Evolutionary conservation across 306 rosid genomes (phyloP), one percentile per base, ranked within the genome.

Genomic region (Rosa chinensis): DNA sequence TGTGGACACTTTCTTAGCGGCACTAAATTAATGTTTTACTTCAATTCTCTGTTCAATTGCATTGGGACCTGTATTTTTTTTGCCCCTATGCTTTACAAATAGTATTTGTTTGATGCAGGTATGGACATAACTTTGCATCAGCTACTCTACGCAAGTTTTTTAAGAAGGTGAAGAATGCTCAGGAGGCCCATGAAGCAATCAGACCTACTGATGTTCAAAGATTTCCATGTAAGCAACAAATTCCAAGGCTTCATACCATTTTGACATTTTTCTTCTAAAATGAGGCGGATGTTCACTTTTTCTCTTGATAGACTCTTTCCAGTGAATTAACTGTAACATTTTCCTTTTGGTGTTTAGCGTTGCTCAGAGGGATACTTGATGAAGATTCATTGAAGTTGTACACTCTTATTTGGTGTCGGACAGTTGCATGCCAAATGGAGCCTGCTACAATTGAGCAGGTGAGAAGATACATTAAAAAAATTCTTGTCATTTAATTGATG

Each of bases 131-230:
- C 74, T 93, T 89, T 88, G 96, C 77, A 66, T 62, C 96, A 66
- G 89, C 56, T 55, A 86, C 75, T 86, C 77, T 88, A 43, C 90
- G 87, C 62, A 95, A 93, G 84, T 90, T 88, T 85, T 91, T 83
- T 83, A 95, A 89, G 83, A 95, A 95, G 92, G 98, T 95, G 81
- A 95, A 95, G 92, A 95, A 93, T 89, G 98, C 99, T 75, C 98
- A 95, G 85, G 99, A 95, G 89, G 99, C 98, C 81, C 98, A 95
- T 83, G 99, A 95, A 88, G 99, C 98, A 50, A 95, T 95, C 81
- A 93, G 99, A 83, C 96, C 99, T 14, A 93, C 99, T 25, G 96
- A 95, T 86, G 89, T 95, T 77, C 78, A 76, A 78, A 86, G 86
- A 83, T 78, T 85, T 49, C 99, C 99, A 89, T 95, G 99, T 93